These are phyloP conservation scores for Dentipellis fragilis DNA, from an alignment of 768 basidiomycete genomes.

Conservation along the genomic window DNA sequence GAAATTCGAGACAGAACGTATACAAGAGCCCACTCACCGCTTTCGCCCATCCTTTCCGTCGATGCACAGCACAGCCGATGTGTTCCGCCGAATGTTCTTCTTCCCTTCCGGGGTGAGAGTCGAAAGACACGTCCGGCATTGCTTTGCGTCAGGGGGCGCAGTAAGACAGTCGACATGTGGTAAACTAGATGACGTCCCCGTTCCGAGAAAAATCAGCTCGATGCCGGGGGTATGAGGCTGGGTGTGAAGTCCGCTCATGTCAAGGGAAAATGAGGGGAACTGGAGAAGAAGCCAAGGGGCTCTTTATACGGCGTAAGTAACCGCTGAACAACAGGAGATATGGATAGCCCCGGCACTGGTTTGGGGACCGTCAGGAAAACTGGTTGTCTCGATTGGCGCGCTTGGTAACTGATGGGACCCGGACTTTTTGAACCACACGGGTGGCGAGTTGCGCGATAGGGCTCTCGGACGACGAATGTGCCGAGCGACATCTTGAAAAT, in stretches of 20 bases:
- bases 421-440: not conserved
- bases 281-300: too few relatives aligned
- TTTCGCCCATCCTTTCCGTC: conserved; percentile 26
- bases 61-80: conserved; percentile 56
- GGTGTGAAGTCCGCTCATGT: not conserved
- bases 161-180: conserved; percentile 73
- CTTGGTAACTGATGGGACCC: not conserved
- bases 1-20: not conserved
- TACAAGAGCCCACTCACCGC: conserved; percentile 36
- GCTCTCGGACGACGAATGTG: not conserved
- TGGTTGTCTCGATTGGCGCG: not conserved
- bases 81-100: conserved; percentile 82
- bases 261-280: too few relatives aligned
- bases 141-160: conserved; percentile 36
- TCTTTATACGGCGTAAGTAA: too few relatives aligned
- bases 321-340: too few relatives aligned
- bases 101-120: conserved; percentile 60
- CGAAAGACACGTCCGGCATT: conserved; percentile 59
- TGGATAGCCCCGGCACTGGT: not conserved
- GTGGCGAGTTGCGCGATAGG: not conserved
- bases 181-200: conserved; percentile 68
- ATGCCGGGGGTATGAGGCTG: conserved; percentile 15
- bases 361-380: not conserved
- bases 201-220: conserved; percentile 77
- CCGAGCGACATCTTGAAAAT: not conserved